phyloP scores from a whole-genome alignment of 768 basidiomycete genomes.

The Mycena venus region DNA sequence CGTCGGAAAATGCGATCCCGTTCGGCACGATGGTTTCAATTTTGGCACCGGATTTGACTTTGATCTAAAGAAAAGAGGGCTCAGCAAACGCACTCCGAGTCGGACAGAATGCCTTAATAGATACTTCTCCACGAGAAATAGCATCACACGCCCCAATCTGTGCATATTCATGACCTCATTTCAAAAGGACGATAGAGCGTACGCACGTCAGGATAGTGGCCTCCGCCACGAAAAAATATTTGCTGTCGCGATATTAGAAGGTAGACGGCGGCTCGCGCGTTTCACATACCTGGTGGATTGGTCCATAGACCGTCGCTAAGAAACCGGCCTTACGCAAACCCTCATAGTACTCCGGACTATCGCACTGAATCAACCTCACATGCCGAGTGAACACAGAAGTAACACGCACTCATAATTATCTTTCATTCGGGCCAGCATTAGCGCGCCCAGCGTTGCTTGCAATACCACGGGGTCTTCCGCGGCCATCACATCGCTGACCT shows the following conservation, averaged over 20 bases:
- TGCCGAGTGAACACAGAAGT: not conserved
- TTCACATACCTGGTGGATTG: constrained; percentile 16
- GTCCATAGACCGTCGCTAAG: constrained; percentile 15
- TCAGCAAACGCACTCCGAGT: too few species aligned
- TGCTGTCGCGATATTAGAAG: constrained; percentile 5
- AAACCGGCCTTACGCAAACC: constrained; percentile 28
- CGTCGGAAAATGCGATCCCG: constrained; percentile 57
- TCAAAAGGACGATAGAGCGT: not conserved
- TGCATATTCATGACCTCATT: not conserved
- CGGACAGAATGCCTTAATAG: too few species aligned
- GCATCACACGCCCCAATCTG: constrained; percentile 29
- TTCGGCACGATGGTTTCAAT: constrained; percentile 54
- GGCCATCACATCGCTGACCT: constrained; percentile 27
- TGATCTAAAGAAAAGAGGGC: too few species aligned
- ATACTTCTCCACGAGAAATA: constrained; percentile 30
- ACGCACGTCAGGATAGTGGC: constrained; percentile 63
- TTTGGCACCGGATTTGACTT: constrained; percentile 56
- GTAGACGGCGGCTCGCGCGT: too few species aligned
- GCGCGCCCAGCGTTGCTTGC: constrained; percentile 13
- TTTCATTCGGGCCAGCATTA: constrained; percentile 1
- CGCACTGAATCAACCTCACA: not conserved
- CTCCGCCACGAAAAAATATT: constrained; percentile 49
- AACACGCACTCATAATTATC: constrained; percentile 12
- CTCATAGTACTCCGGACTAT: constrained; percentile 30
- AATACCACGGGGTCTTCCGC: constrained; percentile 27